These are phyloP conservation scores for Cryptosporidium parvum DNA, from an alignment of 169 alveolate genomes.

Conservation along the genomic window DNA sequence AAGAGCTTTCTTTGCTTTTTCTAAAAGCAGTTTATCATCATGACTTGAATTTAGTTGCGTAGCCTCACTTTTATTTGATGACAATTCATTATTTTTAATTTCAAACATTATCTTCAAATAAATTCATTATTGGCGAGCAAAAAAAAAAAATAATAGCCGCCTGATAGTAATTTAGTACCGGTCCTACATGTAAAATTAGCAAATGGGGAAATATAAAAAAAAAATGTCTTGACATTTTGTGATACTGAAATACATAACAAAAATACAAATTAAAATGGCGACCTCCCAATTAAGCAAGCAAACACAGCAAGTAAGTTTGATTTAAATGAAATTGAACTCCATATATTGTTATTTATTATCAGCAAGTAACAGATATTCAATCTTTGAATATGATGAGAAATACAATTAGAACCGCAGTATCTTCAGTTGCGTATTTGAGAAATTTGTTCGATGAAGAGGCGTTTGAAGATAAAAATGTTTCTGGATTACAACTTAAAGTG, in stretches of 20 bases:
- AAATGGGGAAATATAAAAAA: constrained; percentile 54
- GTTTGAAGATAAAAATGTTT: constrained; percentile 81
- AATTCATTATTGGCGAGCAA: background rate
- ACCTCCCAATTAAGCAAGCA: constrained; percentile 53
- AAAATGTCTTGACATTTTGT: background rate
- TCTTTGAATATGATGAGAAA: constrained; percentile 81
- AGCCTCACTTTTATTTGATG: background rate
- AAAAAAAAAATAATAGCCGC: constrained; percentile 14
- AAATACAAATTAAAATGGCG: constrained; percentile 43
- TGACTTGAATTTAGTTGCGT: background rate
- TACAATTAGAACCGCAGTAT: constrained; percentile 80
- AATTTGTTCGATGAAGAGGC: constrained; percentile 82
- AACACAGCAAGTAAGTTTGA: constrained; percentile 54
- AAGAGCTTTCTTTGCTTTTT: constrained; percentile 12
- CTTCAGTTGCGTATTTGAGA: constrained; percentile 81
- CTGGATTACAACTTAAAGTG: constrained; percentile 79
- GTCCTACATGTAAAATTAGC: constrained; percentile 43
- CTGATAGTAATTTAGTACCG: constrained; percentile 21
- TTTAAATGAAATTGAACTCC: constrained; percentile 3
- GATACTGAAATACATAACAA: background rate
- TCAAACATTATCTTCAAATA: background rate
- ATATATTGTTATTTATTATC: constrained; percentile 17
- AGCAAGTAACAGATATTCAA: constrained; percentile 81
- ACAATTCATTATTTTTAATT: background rate
- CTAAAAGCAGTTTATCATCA: background rate